phyloP scores from a whole-genome alignment of 2,329 filamentous ascomycete genomes.

The Dactylella cylindrospora region DNA sequence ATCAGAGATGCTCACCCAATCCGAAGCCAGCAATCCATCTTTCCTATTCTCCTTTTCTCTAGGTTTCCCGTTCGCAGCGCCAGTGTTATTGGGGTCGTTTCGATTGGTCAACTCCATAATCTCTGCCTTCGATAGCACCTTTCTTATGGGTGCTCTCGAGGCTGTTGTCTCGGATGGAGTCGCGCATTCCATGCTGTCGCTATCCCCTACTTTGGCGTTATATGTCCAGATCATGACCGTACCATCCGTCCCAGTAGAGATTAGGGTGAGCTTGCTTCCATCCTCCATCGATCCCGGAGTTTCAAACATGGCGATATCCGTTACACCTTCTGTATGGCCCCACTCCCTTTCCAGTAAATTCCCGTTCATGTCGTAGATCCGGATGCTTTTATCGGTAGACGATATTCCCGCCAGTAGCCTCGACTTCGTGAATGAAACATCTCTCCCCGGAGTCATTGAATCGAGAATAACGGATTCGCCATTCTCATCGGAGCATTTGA shows the following conservation, averaged over 20 bases:
- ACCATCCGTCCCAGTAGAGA: slow-evolving; percentile 76
- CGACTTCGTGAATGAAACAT: slow-evolving; percentile 58
- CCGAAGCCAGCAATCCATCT: slow-evolving; percentile 24
- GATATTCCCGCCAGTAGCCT: slow-evolving; percentile 82
- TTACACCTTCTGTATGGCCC: slow-evolving; percentile 93
- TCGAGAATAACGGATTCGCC: slow-evolving; percentile 83
- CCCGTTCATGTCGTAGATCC: slow-evolving; percentile 81
- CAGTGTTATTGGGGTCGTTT: slow-evolving; percentile 30
- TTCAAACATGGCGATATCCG: slow-evolving; percentile 73
- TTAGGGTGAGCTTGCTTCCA: slow-evolving; percentile 57
- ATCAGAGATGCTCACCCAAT: slow-evolving; percentile 27
- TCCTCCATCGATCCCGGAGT: slow-evolving; percentile 58
- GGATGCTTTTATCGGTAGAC: slow-evolving; percentile 91
- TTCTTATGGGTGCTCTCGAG: slow-evolving; percentile 72
- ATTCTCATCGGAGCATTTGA: slow-evolving; percentile 80
- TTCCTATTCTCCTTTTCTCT: slow-evolving; percentile 37
- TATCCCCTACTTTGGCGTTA: slow-evolving; percentile 44
- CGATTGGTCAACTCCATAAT: slow-evolving; percentile 68
- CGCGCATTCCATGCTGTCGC: slow-evolving; percentile 50
- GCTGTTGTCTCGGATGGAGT: slow-evolving; percentile 57
- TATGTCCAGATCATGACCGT: slow-evolving; percentile 77
- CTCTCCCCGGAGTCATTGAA: slow-evolving; percentile 67
- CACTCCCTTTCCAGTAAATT: slow-evolving; percentile 82
- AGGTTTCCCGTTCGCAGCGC: slow-evolving; percentile 20
- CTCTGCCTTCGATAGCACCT: slow-evolving; percentile 83